phyloP scores from a whole-genome alignment of 768 basidiomycete genomes.

The Termitomyces sp. region DNA sequence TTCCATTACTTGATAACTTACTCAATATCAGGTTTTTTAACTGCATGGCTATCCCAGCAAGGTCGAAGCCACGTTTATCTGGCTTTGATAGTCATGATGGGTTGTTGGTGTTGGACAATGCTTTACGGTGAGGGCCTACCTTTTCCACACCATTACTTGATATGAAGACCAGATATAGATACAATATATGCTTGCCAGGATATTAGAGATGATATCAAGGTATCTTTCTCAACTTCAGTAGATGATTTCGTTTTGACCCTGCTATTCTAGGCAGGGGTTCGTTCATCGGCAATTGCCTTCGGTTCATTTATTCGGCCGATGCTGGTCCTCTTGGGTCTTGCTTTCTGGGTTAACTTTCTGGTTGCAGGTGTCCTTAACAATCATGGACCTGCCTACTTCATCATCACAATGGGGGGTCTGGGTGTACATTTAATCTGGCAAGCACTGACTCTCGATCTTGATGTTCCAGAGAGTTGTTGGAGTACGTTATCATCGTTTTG shows the following conservation, averaged over 20 bases:
- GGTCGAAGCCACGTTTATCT: constrained; percentile 21
- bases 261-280: not conserved
- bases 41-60: not conserved
- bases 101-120: constrained; percentile 46
- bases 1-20: constrained; percentile 27
- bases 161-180: not conserved
- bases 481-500: not conserved
- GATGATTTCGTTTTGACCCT: too few relatives aligned
- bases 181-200: constrained; percentile 2
- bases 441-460: not conserved
- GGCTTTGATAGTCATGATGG: constrained; percentile 25
- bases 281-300: not conserved
- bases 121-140: constrained; percentile 28
- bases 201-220: not conserved
- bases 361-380: not conserved
- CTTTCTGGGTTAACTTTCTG: not conserved
- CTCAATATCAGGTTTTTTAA: not conserved
- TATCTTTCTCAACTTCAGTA: not conserved
- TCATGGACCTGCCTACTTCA: not conserved
- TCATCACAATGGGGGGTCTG: not conserved
- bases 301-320: not conserved
- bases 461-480: constrained; percentile 1
- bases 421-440: not conserved
- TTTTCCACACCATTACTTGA: not conserved
- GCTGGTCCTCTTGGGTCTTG: not conserved